Evolutionary conservation across 2,329 filamentous ascomycete genomes (phyloP).

Genomic region (Aspergillus niger): DNA sequence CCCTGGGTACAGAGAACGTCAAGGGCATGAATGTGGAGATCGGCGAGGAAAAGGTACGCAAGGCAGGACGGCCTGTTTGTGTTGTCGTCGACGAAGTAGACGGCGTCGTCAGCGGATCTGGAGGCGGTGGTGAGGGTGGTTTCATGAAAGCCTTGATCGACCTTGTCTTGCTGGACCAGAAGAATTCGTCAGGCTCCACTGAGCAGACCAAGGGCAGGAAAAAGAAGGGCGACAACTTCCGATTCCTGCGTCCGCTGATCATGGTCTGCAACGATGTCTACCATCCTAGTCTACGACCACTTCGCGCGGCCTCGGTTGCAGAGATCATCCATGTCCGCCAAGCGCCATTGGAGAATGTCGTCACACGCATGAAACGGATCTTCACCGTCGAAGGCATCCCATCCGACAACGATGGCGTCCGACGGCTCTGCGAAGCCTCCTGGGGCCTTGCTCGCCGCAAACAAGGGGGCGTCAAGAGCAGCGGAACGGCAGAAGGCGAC

Average conservation of each 20-base stretch:
- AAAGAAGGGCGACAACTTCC: conserved; percentile 82
- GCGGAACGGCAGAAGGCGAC: conserved; percentile 54
- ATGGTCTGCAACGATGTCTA: conserved; percentile 98
- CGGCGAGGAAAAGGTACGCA: conserved; percentile 58
- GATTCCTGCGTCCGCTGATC: conserved; percentile 82
- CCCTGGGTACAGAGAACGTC: conserved; percentile 91
- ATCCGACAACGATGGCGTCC: conserved; percentile 84
- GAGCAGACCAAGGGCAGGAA: conserved; percentile 37
- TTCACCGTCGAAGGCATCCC: conserved; percentile 88
- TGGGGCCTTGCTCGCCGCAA: conserved; percentile 65
- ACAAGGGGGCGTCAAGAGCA: conserved; percentile 50
- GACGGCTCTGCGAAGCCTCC: conserved; percentile 67
- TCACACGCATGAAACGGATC: conserved; percentile 75
- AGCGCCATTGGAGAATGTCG: conserved; percentile 81
- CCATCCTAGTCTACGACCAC: conserved; percentile 79
- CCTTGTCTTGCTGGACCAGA: conserved; percentile 81
- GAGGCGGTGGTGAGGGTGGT: conserved; percentile 79
- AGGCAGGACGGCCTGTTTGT: conserved; percentile 82
- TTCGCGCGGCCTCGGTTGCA: conserved; percentile 81
- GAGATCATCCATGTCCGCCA: conserved; percentile 92
- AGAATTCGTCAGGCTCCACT: conserved; percentile 59
- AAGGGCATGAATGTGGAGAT: conserved; percentile 61
- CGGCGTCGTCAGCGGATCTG: conserved; percentile 81
- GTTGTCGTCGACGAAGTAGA: conserved; percentile 97
- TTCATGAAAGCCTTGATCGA: conserved; percentile 96